These are phyloP conservation scores for Xenoacremonium recifei DNA, from an alignment of 2,329 filamentous ascomycete species.

Conservation along the genomic window DNA sequence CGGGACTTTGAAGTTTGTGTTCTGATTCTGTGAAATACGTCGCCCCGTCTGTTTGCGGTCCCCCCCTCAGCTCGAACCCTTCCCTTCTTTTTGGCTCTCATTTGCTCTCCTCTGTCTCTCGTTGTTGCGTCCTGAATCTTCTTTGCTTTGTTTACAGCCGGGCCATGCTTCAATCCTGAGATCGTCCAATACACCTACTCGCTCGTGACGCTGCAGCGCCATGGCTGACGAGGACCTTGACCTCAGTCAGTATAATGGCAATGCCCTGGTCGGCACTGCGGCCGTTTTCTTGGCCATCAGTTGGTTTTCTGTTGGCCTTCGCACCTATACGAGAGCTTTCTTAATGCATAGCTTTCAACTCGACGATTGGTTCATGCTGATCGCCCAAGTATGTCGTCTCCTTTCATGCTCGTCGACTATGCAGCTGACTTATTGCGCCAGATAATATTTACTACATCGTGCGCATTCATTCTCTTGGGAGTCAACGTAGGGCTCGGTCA, in stretches of 20 bases:
- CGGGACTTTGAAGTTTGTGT: neutral
- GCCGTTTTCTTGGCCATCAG: constrained; percentile 37
- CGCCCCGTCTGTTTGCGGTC: neutral
- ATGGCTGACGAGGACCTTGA: constrained; percentile 34
- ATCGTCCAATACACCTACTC: too few species aligned
- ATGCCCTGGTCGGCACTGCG: constrained; percentile 34
- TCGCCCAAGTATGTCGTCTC: constrained; percentile 41
- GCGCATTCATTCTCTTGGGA: constrained; percentile 44
- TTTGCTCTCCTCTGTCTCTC: neutral
- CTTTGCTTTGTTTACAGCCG: too few species aligned
- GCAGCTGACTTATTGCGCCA: constrained; percentile 19
- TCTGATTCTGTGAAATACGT: neutral
- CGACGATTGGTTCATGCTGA: constrained; percentile 56
- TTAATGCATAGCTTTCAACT: constrained; percentile 44
- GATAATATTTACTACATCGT: constrained; percentile 47
- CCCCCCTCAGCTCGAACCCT: neutral
- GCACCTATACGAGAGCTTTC: constrained; percentile 42
- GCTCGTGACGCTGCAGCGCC: constrained; percentile 20
- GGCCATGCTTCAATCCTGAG: constrained; percentile 18
- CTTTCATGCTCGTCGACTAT: neutral
- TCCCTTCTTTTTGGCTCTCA: neutral
- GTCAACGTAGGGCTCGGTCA: constrained; percentile 43
- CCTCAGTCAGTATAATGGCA: constrained; percentile 38
- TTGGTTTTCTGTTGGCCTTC: constrained; percentile 41
- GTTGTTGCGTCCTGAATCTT: constrained; percentile 1